These are phyloP conservation scores for Whalleya microplaca DNA, from an alignment of 2,329 filamentous ascomycete genomes.

Conservation along the genomic window DNA sequence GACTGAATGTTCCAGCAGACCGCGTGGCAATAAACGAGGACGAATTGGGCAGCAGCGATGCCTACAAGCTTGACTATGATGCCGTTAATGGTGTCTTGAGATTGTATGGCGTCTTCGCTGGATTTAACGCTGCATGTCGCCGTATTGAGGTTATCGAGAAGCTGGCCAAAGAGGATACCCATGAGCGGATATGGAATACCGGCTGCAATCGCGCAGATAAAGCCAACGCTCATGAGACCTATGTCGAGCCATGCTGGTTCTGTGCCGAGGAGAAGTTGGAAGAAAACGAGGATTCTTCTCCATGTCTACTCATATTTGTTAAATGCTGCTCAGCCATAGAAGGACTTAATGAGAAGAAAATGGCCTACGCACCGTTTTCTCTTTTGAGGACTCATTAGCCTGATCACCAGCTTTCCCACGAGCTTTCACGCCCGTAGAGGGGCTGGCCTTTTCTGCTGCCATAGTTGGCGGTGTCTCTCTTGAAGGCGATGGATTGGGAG, in stretches of 20 bases:
- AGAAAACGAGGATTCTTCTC: constrained; percentile 28
- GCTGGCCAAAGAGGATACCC: constrained; percentile 58
- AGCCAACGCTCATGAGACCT: constrained; percentile 42
- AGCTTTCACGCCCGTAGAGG: not conserved
- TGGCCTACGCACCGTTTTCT: constrained; percentile 6
- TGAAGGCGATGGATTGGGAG: not conserved
- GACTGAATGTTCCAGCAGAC: constrained; percentile 67
- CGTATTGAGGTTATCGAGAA: constrained; percentile 55
- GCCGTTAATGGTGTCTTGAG: constrained; percentile 52
- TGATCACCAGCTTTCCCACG: not conserved
- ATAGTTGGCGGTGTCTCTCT: not conserved
- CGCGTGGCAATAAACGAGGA: constrained; percentile 66
- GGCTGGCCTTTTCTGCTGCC: not conserved
- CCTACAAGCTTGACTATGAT: constrained; percentile 67
- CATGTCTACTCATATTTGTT: constrained; percentile 3
- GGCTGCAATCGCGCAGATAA: constrained; percentile 50
- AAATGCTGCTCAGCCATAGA: not conserved
- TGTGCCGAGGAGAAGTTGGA: constrained; percentile 34
- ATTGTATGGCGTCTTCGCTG: constrained; percentile 22
- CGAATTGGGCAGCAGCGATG: constrained; percentile 65
- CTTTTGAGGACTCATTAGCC: not conserved
- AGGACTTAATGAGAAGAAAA: not conserved
- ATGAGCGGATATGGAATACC: constrained; percentile 59
- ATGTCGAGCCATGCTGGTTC: constrained; percentile 38
- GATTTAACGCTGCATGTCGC: constrained; percentile 45